These are phyloP conservation scores for Xylaria sp. DNA, from an alignment of 2,329 filamentous ascomycete genomes.

Conservation along the genomic window DNA sequence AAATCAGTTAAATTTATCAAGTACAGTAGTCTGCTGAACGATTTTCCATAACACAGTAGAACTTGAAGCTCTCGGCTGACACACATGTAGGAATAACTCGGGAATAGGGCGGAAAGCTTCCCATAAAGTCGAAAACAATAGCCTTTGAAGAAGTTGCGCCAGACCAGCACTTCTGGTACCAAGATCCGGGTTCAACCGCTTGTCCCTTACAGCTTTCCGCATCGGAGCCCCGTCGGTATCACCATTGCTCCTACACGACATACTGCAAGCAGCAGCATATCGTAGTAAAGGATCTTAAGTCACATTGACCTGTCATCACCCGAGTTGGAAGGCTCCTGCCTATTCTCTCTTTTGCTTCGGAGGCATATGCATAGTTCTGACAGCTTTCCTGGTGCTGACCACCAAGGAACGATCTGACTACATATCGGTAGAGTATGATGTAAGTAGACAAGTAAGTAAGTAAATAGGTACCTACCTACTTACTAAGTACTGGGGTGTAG, in stretches of 20 bases:
- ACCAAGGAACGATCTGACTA: conserved; percentile 19
- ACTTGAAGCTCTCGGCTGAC: neutral
- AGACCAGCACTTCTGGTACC: neutral
- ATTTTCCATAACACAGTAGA: neutral
- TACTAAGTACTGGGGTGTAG: neutral
- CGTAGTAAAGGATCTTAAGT: conserved; percentile 2
- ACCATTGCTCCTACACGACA: neutral
- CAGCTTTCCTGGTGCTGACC: conserved; percentile 24
- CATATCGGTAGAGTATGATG: conserved; percentile 12
- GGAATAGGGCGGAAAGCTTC: conserved; percentile 1
- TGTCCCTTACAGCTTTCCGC: conserved; percentile 3
- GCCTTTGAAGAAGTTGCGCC: neutral
- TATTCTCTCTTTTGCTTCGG: conserved; percentile 6
- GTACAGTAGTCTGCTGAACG: neutral
- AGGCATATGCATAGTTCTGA: conserved; percentile 14
- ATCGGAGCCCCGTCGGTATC: conserved; percentile 8
- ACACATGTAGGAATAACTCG: neutral
- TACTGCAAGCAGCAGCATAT: neutral
- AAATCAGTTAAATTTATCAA: neutral
- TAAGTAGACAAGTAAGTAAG: conserved; percentile 13
- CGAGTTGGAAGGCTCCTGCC: neutral
- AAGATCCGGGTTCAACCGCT: neutral
- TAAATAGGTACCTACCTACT: conserved; percentile 12
- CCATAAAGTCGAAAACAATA: neutral
- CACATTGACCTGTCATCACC: conserved; percentile 15